Conservation (phyloP, 495 filamentous ascomycete species). For the Daldinia childiae region DNA sequence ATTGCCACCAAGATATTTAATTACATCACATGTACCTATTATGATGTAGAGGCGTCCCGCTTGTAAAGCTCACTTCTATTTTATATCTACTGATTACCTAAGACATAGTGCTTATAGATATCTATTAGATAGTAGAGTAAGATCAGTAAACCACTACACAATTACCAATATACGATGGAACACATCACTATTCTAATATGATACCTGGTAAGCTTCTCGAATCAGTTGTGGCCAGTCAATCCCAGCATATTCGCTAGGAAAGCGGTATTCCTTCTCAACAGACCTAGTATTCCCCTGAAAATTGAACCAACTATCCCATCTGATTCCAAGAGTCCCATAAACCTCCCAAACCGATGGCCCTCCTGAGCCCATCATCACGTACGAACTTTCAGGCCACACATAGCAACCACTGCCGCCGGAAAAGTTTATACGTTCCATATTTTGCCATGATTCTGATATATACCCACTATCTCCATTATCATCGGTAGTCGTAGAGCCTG, state of each 20-base stretch:
- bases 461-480: neutral
- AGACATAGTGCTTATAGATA: neutral
- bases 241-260: slow-evolving; percentile 12
- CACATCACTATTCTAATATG: neutral
- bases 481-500: slow-evolving; percentile 5
- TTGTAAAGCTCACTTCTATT: no score
- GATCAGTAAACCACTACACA: no score
- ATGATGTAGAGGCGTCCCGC: no score
- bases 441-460: neutral
- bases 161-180: neutral
- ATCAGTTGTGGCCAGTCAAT: slow-evolving; percentile 19
- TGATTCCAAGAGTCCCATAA: neutral
- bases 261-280: neutral
- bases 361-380: slow-evolving; percentile 12
- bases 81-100: no score
- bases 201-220: neutral
- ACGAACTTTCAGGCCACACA: slow-evolving; percentile 8
- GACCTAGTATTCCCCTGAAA: neutral
- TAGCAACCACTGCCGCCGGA: slow-evolving; percentile 16
- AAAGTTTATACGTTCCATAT: neutral
- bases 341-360: neutral
- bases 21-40: no score
- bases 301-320: neutral
- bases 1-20: no score
- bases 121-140: neutral